Evolutionary conservation across 345 rosid genomes (phyloP), one percentile per base, ranked within the genome.

Genomic region (Moricandia arvensis): DNA sequence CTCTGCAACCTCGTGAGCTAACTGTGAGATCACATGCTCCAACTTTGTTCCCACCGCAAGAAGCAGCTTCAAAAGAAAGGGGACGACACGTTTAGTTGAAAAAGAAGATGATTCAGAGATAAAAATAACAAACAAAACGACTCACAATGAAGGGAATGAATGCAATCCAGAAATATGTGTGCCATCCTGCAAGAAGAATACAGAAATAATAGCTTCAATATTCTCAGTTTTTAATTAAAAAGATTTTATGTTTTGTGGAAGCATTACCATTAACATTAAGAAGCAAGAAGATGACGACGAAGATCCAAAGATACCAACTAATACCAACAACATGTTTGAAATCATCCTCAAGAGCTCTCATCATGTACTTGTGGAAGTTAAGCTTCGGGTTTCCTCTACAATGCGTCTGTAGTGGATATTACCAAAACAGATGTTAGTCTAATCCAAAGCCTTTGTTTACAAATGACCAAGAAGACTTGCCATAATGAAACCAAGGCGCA

Each of bases 281-380:
- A 77, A 90, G 59, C 87, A 95, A 84, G 89, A 95, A 95, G 75
- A 92, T 34, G 78, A 95, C 85, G 41, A 92, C 94, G 18, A 92
- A 92, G 75, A 88, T 71, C 99, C 97, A 95, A 47, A 95, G 97
- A 81, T 88, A 92, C 99, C 99, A 95, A 78, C 99, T 95, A 79
- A 92, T 95, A 61, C 99, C 98, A 72, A 95, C 97, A 34, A 95
- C 99, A 83, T 59, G 82, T 86, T 85, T 92, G 59, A 95, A 95
- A 81, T 95, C 98, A 82, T 86, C 98, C 75, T 95, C 99, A 35
- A 95, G 87, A 58, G 98, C 99, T 8, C 99, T 91, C n/a, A 95
- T 81, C 99, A 95, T 90, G 82, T 95, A 95, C 71, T 82, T 89
- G 84, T 89, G 91, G 79, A 95, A 92, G 68, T 92, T 84, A 63